Evolutionary conservation across 2,329 filamentous ascomycete genomes (phyloP), one percentile per base, ranked within the genome.

Genomic region (Talaromyces sp.): DNA sequence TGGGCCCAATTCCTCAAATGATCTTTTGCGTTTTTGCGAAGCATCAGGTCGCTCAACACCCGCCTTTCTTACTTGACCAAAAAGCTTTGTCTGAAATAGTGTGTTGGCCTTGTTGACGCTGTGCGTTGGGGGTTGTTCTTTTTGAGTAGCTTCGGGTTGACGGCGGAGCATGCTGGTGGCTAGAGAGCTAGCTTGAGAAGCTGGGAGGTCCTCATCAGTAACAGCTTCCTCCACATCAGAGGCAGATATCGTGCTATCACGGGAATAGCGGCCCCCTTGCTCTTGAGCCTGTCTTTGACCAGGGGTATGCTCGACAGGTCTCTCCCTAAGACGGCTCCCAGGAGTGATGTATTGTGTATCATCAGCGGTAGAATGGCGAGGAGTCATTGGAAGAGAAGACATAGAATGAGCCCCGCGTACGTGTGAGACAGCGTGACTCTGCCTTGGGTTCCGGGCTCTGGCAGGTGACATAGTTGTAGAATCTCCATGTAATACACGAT

Each of bases 241-340:
- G 22, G 85, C 88, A 1, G 91, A 95, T 55, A 95, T 92, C 1
- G 91, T 96, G 77, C 90, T 93, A 73, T 96, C 92, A 63, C 91
- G 86, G 73, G 91, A 92, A 74, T 87, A 86, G 58, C 85, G 85
- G 42, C 84, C 81, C 55, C 79, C 78, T 22, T 79, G 77, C 11
- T 66, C 65, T 15, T 68, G 70, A 22, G 69, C 66, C 27, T 67
- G 67, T 30, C 72, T 70, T 56, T 66, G 68, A 57, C 64, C 64
- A 25, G 64, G 68, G 44, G 61, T 63, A 67, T 67, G 71, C 57
- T 68, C 66, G 62, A 58, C 63, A 25, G 71, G 69, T 49, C 81
- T 79, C 22, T 81, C 80, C 3, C 78, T 78, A 15, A 64, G 80
- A 72, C 90, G 78, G 67, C 66, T 71, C 4, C 83, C 80, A 0